Percentiles rank a stretch among this genome's conserved stretches.
These are phyloP conservation scores for Warburgia ugandensis DNA, from an alignment of 164 flowering plant genomes.

Conservation along the genomic window DNA sequence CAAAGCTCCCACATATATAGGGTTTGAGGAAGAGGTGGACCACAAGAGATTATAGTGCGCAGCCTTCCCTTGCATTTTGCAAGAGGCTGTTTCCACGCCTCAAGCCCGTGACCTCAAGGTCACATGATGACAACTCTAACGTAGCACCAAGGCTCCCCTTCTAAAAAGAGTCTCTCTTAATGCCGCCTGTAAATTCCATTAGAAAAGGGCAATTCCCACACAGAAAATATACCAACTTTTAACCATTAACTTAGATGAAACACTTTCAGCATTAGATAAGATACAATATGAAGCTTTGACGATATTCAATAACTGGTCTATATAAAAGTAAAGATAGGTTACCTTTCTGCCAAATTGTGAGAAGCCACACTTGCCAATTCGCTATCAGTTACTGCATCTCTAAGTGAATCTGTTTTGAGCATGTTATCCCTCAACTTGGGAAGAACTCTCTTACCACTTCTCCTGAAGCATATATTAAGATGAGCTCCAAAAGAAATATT, in stretches of 20 bases:
- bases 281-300: not conserved
- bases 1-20: too few relatives aligned
- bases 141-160: too few relatives aligned
- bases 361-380: constrained; percentile 4
- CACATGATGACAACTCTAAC: too few relatives aligned
- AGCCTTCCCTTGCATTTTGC: too few relatives aligned
- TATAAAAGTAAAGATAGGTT: constrained; percentile 5
- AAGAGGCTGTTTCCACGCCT: too few relatives aligned
- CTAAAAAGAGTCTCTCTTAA: constrained; percentile 12
- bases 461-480: constrained; percentile 16
- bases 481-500: not conserved
- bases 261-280: not conserved
- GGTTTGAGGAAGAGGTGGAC: too few relatives aligned
- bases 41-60: too few relatives aligned
- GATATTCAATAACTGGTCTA: too few relatives aligned
- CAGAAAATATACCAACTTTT: not conserved
- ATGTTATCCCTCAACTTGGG: constrained; percentile 11
- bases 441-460: constrained; percentile 16
- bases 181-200: not conserved
- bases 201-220: not conserved
- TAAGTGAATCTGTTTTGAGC: constrained; percentile 9
- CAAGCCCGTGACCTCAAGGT: too few relatives aligned
- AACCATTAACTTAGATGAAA: too few relatives aligned
- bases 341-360: constrained; percentile 21
- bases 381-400: constrained; percentile 6